Base-by-base conservation (phyloP, 1,284 basidiomycete species). In the Apiotrichum siamense region DNA sequence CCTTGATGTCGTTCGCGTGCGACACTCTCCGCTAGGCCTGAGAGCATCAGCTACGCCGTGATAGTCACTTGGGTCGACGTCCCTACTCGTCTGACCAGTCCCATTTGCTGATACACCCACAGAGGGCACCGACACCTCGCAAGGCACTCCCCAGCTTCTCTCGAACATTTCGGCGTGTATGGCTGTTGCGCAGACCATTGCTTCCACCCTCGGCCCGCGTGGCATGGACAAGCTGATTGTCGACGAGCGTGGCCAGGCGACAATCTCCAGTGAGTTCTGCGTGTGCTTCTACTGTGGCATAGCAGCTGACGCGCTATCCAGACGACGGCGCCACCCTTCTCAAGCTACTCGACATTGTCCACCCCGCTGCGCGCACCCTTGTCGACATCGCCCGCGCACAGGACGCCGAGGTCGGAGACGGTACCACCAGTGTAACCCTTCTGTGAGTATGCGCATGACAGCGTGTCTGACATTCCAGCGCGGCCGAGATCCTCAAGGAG, bases 171-270 rank as follows among this genome's bases (percentile, higher is more conserved):
- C 87, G 18, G 92, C 92, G 74, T 96, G 92, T 76, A 81, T 93
- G 48, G 88, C 91, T 11, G 85, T 97, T 61, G 78, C 91, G 45
- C 83, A 89, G 67, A 96, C 88, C 1, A 81, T 97, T 52, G 83
- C 96, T 15, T 92, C 85, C 49, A 98, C 96, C 27, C 83, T 99
- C n/a, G 96, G 96, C 17, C 96, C 96, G 15, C 81, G 96, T 56
- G 96, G 96, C 56, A 97, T 97, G 93, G 94, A 97, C 77, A 98
- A 97, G 75, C 80, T 98, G 50, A 75, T 93, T 60, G 88, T 94
- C 2, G 85, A 84, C 59, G 86, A 89, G 60, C 84, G 91, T 51
- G 93, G 94, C 48, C 85, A 94, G 60, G 90, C 94, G 17, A 93
- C 96, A 76, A 98, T 98, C 70, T 97, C 93, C 25, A 94, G 73